These are phyloP conservation scores for Cercis canadensis DNA, from an alignment of 306 rosid species.

Conservation along the genomic window DNA sequence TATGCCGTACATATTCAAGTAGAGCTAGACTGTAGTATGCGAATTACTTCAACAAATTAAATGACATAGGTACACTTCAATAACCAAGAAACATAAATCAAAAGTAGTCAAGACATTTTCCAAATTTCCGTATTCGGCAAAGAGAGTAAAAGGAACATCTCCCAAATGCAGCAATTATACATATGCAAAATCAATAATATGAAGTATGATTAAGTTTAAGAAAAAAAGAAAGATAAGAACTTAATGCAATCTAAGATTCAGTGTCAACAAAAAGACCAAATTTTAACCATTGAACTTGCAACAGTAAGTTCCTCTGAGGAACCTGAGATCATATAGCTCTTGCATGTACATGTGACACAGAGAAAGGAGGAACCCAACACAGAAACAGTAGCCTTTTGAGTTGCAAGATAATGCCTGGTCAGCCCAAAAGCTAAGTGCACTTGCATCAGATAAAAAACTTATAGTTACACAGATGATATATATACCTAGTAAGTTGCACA, in stretches of 20 bases:
- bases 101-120: conserved; percentile 5
- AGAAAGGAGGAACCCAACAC: background rate
- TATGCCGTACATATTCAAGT: conserved; percentile 5
- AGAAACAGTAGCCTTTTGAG: background rate
- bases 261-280: background rate
- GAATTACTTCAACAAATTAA: conserved; percentile 4
- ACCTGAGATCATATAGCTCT: background rate
- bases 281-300: background rate
- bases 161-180: conserved; percentile 20
- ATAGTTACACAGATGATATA: too few species aligned
- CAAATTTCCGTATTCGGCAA: background rate
- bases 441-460: too few species aligned
- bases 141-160: background rate
- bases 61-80: conserved; percentile 2
- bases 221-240: background rate
- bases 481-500: too few species aligned
- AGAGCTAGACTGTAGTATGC: conserved; percentile 7
- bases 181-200: background rate
- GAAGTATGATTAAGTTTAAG: background rate
- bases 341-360: background rate
- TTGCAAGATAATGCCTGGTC: too few species aligned
- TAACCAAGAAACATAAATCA: conserved; percentile 22
- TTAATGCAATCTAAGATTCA: background rate
- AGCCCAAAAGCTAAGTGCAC: too few species aligned
- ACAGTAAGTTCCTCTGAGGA: background rate